Evolutionary conservation across 257 asterid genomes (phyloP).

Genomic region (Scutellaria minor): DNA sequence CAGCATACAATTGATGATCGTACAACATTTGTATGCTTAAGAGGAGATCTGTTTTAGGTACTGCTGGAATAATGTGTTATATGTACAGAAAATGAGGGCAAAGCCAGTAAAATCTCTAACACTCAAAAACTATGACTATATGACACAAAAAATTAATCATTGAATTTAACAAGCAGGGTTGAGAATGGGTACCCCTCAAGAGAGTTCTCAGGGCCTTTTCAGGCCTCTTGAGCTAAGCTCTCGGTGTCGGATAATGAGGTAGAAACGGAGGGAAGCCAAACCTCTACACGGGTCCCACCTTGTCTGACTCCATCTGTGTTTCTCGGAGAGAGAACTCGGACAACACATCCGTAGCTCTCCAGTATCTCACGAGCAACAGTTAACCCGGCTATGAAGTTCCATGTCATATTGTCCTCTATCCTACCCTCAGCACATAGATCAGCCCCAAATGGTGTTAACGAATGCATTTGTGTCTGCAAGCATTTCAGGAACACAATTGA

Average conservation of each 20-base stretch:
- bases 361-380: constrained; percentile 95
- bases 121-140: background rate
- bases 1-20: background rate
- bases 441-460: constrained; percentile 80
- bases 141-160: background rate
- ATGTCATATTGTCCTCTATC: constrained; percentile 84
- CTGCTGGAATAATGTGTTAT: background rate
- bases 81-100: constrained; percentile 29
- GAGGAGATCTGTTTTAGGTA: too few relatives aligned
- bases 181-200: too few relatives aligned
- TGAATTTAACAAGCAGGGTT: too few relatives aligned
- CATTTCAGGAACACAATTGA: constrained; percentile 7
- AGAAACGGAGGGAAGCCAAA: constrained; percentile 78
- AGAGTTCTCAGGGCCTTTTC: background rate
- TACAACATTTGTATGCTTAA: background rate
- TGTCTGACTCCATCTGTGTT: constrained; percentile 57
- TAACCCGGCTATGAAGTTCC: constrained; percentile 93
- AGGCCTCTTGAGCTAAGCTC: constrained; percentile 41
- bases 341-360: constrained; percentile 82
- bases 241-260: constrained; percentile 24
- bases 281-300: constrained; percentile 89
- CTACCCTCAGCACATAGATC: constrained; percentile 66
- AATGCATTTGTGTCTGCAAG: constrained; percentile 92
- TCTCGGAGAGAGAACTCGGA: constrained; percentile 85
- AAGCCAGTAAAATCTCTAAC: constrained; percentile 2